A percentile compares a stretch with the other conserved stretches of the same genome.
These are phyloP conservation scores for Dendrobium catenatum DNA, from an alignment of 106 monocot genomes.

Conservation along the genomic window DNA sequence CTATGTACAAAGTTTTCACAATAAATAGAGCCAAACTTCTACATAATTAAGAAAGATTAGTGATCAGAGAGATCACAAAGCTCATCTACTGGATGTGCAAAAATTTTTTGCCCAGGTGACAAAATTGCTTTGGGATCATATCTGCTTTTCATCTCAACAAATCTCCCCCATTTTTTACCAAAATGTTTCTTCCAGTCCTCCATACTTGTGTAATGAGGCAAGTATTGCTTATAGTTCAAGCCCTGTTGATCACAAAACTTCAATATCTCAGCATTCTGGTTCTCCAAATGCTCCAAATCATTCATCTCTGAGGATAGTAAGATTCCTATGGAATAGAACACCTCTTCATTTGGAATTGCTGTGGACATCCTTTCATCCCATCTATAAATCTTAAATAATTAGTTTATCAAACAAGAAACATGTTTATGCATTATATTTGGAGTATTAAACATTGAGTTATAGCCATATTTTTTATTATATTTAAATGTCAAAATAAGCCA, in stretches of 20 bases:
- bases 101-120: slow-evolving; percentile 59
- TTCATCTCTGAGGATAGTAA: slow-evolving; percentile 23
- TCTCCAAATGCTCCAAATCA: slow-evolving; percentile 22
- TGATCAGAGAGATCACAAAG: background rate
- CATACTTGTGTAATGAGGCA: slow-evolving; percentile 31
- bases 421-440: too few species aligned
- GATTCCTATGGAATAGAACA: slow-evolving; percentile 54
- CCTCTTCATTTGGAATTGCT: slow-evolving; percentile 46
- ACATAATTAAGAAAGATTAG: background rate
- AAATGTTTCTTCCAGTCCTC: slow-evolving; percentile 55
- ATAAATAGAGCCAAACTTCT: background rate
- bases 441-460: too few species aligned
- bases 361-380: slow-evolving; percentile 64
- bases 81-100: slow-evolving; percentile 5
- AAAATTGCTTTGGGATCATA: slow-evolving; percentile 55
- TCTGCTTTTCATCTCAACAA: slow-evolving; percentile 39
- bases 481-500: too few species aligned
- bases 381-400: slow-evolving; percentile 14
- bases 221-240: slow-evolving; percentile 51
- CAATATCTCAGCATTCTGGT: slow-evolving; percentile 43
- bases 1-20: too few species aligned
- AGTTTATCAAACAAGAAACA: too few species aligned
- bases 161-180: slow-evolving; percentile 36
- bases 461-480: too few species aligned
- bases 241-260: slow-evolving; percentile 23